These are phyloP conservation scores for Linnemannia schmuckeri DNA, from an alignment of 192 early-diverging fungal species.

Conservation along the genomic window DNA sequence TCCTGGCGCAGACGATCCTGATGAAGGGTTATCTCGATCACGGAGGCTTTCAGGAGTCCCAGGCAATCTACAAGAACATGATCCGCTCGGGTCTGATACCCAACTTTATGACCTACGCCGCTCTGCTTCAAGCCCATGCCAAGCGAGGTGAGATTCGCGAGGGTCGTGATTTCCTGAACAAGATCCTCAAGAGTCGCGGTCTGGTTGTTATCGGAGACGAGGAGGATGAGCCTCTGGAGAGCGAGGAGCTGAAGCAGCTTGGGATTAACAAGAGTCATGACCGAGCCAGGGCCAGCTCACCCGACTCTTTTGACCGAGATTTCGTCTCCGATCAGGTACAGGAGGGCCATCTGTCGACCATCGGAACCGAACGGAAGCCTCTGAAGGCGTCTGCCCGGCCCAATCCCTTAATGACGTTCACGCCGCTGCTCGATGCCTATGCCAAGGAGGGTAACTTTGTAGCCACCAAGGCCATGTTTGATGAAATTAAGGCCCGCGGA, in stretches of 20 bases:
- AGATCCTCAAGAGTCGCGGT: conserved; percentile 38
- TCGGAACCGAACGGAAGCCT: conserved; percentile 45
- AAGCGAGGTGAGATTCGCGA: conserved; percentile 46
- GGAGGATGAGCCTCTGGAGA: conserved; percentile 13
- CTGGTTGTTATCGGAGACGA: conserved; percentile 12
- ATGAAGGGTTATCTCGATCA: conserved; percentile 62
- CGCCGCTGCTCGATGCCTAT: conserved; percentile 60
- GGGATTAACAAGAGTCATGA: conserved; percentile 18
- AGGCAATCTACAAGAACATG: conserved; percentile 60
- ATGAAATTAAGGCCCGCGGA: conserved; percentile 55
- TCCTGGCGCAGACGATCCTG: conserved; percentile 62
- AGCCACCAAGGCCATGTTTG: conserved; percentile 54
- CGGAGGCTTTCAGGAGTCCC: conserved; percentile 48
- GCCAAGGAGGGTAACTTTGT: conserved; percentile 38
- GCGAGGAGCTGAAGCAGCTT: conserved; percentile 13
- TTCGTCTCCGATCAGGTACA: neutral
- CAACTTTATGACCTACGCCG: conserved; percentile 58
- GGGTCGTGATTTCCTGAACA: conserved; percentile 37
- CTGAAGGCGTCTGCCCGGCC: conserved; percentile 20
- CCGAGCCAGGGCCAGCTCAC: conserved; percentile 2
- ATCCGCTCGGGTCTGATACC: conserved; percentile 54
- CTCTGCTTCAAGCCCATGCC: conserved; percentile 59
- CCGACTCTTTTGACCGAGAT: neutral
- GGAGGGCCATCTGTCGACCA: conserved; percentile 22
- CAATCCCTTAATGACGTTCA: conserved; percentile 56